Base-by-base conservation (phyloP, 2,329 filamentous ascomycete species). In the Colletotrichum incanum region DNA sequence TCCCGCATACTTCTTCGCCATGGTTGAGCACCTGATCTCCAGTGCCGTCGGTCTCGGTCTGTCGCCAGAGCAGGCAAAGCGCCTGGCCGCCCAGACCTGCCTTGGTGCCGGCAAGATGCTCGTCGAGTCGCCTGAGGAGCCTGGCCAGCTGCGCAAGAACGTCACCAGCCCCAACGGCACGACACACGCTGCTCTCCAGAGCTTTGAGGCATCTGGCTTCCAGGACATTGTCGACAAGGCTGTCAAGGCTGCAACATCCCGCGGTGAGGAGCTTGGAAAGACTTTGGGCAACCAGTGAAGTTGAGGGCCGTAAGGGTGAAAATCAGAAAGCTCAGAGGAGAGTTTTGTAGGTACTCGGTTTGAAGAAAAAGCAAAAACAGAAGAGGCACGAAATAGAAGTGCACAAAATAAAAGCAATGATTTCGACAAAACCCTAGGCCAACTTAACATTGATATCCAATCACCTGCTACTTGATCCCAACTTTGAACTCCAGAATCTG, bases 141-240 rank as follows among this genome's bases (percentile, higher is more conserved):
- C 86, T 0, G 76, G 82, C 0, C 85, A 87, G 78, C 80, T 88
- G 61, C 82, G 86, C 65, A 85, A 80, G 75, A 87, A 87, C 76
- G 86, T 88, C 62, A 88, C 86, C 7, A 87, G 86, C 79, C 86
- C 86, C 31, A 87, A 87, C 73, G 86, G 86, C 39, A 88, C 86
- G 3, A 88, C 86, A 0, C 80, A 86, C 52, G 86, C 86, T 16
- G 86, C 85, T 0, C 79, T 88, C 20, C 79, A 85, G 68, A 86
- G 84, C 76, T 87, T 88, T 45, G 84, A 86, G 74, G 79, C 80
- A 37, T 82, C 82, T 0, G 83, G 83, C 0, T 79, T 87, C 55
- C 80, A 83, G 76, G 80, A 80, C 0, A 82, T 84, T 43, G 85
- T 87, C 2, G 80, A 84, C 71, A 83, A 82, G 72, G 85, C 83